Evolutionary conservation across 208 protist genomes (phyloP).

Genomic region (Acanthamoeba royreba): DNA sequence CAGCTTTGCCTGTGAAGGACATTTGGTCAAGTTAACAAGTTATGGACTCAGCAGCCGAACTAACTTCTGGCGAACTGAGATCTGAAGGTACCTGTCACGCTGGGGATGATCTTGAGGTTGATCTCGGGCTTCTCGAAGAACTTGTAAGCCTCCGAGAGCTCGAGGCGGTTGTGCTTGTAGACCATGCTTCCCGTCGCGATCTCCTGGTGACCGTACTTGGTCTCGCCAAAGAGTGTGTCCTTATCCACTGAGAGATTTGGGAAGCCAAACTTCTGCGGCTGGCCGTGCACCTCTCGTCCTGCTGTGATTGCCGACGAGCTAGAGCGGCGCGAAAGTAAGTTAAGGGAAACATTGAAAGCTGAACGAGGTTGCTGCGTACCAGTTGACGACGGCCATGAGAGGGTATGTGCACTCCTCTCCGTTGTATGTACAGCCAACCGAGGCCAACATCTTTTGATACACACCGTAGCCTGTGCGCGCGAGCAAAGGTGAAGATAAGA

Average conservation of each 20-base stretch:
- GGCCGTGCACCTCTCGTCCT: not conserved
- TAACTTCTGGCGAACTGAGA: not conserved
- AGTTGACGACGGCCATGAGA: not conserved
- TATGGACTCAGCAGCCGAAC: not conserved
- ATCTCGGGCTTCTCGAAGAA: not conserved
- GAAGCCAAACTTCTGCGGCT: slow-evolving; percentile 44
- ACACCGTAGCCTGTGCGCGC: not conserved
- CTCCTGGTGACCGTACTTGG: not conserved
- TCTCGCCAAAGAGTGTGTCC: not conserved
- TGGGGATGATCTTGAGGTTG: slow-evolving; percentile 44
- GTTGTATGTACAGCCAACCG: not conserved
- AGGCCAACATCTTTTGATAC: not conserved
- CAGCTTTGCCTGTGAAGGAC: not conserved
- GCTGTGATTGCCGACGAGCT: slow-evolving; percentile 8
- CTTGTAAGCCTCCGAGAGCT: not conserved
- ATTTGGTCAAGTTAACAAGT: no score
- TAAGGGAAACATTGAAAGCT: not conserved
- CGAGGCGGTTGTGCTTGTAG: not conserved
- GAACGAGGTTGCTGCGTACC: no score
- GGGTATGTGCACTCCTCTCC: not conserved
- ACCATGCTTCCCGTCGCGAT: not conserved
- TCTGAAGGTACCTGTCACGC: not conserved
- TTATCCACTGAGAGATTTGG: slow-evolving; percentile 19
- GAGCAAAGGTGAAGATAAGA: not conserved
- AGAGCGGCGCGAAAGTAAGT: not conserved